A percentile compares a stretch with the other conserved stretches of the same genome.
These are phyloP conservation scores for Sporothrix globosa DNA, from an alignment of 2,329 filamentous ascomycete species.

Conservation along the genomic window DNA sequence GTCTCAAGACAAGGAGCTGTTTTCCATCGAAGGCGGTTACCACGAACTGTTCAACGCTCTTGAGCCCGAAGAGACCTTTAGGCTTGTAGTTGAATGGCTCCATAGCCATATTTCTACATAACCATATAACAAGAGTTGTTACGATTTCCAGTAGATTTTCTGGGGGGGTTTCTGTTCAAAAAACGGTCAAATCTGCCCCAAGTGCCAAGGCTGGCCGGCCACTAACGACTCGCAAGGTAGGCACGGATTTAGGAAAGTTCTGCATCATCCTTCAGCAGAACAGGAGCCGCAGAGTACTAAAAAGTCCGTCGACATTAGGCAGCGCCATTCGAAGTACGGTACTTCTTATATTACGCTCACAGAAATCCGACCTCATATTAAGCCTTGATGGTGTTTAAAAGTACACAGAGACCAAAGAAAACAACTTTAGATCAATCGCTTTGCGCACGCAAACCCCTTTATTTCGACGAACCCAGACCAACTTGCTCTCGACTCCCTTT, in stretches of 20 bases:
- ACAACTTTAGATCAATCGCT: not conserved
- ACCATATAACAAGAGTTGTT: too few relatives aligned
- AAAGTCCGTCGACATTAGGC: not conserved
- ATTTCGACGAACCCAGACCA: not conserved
- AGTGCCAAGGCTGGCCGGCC: not conserved
- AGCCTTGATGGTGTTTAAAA: not conserved
- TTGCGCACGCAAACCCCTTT: not conserved
- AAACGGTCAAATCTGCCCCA: not conserved
- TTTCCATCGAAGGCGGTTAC: not conserved
- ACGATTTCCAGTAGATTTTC: not conserved
- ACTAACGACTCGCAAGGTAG: constrained; percentile 7
- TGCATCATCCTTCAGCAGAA: not conserved
- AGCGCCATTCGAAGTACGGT: not conserved
- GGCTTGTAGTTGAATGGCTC: constrained; percentile 2
- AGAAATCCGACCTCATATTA: too few relatives aligned
- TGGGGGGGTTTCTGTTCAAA: not conserved
- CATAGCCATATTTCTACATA: not conserved
- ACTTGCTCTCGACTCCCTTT: not conserved
- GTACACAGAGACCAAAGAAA: not conserved
- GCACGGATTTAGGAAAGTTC: not conserved
- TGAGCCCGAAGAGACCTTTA: not conserved
- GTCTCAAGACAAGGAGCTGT: constrained; percentile 1
- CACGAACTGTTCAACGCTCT: constrained; percentile 6
- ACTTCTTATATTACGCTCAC: not conserved
- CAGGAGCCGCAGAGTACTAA: not conserved